Evolutionary conservation across 257 asterid genomes (phyloP).

Genomic region (Nicotiana paniculata): DNA sequence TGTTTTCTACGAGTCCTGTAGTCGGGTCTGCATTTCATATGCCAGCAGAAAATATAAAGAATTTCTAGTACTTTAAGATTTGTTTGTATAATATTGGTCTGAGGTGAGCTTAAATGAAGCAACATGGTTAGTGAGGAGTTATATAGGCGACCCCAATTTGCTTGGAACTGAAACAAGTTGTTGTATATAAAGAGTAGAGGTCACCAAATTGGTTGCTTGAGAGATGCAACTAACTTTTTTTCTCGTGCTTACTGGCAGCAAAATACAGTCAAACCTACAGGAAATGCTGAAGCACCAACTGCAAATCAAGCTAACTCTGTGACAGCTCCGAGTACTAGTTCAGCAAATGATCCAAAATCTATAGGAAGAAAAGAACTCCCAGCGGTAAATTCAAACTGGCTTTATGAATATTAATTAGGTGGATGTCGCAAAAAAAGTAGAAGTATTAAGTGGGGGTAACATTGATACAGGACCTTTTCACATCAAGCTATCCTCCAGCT

Average conservation of each 20-base stretch:
- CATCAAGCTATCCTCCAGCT: slow-evolving; percentile 30
- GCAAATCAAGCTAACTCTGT: slow-evolving; percentile 25
- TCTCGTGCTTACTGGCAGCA: slow-evolving; percentile 24
- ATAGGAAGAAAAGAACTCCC: slow-evolving; percentile 66
- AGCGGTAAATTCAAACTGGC: slow-evolving; percentile 30
- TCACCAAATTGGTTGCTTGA: neutral
- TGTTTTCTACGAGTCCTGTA: neutral
- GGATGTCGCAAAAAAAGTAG: neutral
- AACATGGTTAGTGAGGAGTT: too few species aligned
- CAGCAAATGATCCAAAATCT: slow-evolving; percentile 26
- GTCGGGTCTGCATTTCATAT: neutral
- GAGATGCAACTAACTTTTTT: slow-evolving; percentile 9
- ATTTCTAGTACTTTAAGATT: neutral
- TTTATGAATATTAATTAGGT: neutral
- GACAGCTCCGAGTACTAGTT: slow-evolving; percentile 16
- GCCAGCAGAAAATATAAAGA: neutral
- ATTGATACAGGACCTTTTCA: slow-evolving; percentile 52
- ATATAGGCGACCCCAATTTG: too few species aligned
- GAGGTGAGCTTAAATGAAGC: too few species aligned
- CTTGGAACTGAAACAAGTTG: too few species aligned
- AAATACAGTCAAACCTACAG: slow-evolving; percentile 16
- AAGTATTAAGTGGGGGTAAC: neutral
- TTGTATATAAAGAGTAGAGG: neutral
- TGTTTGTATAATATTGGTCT: too few species aligned
- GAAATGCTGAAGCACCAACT: slow-evolving; percentile 21